Evolutionary conservation across 129 eudicot genomes (phyloP), one percentile per base, ranked within the genome.

Genomic region (Mikania micrantha): DNA sequence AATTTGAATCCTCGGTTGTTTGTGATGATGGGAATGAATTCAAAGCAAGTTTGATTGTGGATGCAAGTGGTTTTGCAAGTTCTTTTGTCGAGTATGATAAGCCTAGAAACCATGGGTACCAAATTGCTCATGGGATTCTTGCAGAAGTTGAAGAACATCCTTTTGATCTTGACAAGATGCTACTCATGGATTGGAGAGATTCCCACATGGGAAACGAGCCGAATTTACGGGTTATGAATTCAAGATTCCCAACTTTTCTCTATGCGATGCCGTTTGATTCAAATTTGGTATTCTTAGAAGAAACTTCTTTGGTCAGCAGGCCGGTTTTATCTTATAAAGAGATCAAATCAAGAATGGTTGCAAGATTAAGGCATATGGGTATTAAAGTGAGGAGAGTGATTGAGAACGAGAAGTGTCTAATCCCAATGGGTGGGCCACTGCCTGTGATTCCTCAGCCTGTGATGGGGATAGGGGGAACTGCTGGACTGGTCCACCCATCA

Each of bases 111-210:
- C 84, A 77, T 75, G 96, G 96, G 9, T 89, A 78, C 70, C 96
- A 89, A 53, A 73, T 89, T 68, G 96, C 96, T 69, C 96, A 89
- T 80, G 96, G 96, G 5, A 81, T 89, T 31, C 62, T 89, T 50
- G 96, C 94, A 12, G 83, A 85, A 73, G 96, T 89, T 19, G 88
- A 89, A 29, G 39, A 53, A 15, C 96, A 89, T 59, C 96, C 96
- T 1, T 89, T 83, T 82, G 96, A 89, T 67, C 70, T 89, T 44
- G 96, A 89, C 57, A 89, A 84, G 57, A 89, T 89, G 88, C 64
- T 89, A 47, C 84, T 89, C 11, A 89, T 89, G 96, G 96, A 89
- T 75, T 89, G 93, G 93, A 85, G 90, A 69, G 90, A 89, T 70
- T 81, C 96, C 2, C 96, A 89, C 77, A 59, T 89, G 7, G 94